A percentile compares a stretch with the other conserved stretches of the same genome.
phyloP scores from a whole-genome alignment of 208 protist genomes.

The Tetramitus jugosus region DNA sequence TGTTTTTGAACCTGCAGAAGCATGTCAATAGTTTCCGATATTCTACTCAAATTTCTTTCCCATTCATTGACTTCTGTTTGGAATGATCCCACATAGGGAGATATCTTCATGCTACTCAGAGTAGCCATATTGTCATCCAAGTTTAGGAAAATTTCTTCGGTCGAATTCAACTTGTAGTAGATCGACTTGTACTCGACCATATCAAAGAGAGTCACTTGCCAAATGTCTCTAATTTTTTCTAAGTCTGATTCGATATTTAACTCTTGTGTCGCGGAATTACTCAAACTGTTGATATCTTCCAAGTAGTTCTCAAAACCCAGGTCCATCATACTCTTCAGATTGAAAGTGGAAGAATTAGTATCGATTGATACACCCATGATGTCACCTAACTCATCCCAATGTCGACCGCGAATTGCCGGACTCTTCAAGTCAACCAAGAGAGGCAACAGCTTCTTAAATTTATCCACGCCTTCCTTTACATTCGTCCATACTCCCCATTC shows the following conservation, averaged over 20 bases:
- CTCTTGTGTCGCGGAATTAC: slow-evolving; percentile 81
- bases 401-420: slow-evolving; percentile 72
- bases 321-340: slow-evolving; percentile 78
- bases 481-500: slow-evolving; percentile 76
- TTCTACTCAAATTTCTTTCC: slow-evolving; percentile 83
- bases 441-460: slow-evolving; percentile 86
- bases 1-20: slow-evolving; percentile 80
- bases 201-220: slow-evolving; percentile 67
- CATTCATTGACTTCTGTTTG: slow-evolving; percentile 80
- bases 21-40: slow-evolving; percentile 82
- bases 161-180: slow-evolving; percentile 75
- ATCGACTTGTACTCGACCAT: slow-evolving; percentile 67
- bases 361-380: slow-evolving; percentile 80
- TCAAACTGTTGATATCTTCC: slow-evolving; percentile 82
- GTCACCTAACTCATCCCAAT: slow-evolving; percentile 82
- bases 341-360: slow-evolving; percentile 77
- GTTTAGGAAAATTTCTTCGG: slow-evolving; percentile 81
- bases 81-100: slow-evolving; percentile 85
- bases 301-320: slow-evolving; percentile 81
- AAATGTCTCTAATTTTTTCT: slow-evolving; percentile 74
- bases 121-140: slow-evolving; percentile 84
- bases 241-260: slow-evolving; percentile 83
- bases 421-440: slow-evolving; percentile 91
- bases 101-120: slow-evolving; percentile 90
- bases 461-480: slow-evolving; percentile 83